Percentiles rank a stretch among this genome's conserved stretches.
These are phyloP conservation scores for Pythium angustatum DNA, from an alignment of 352 stramenopile genomes.

Conservation along the genomic window DNA sequence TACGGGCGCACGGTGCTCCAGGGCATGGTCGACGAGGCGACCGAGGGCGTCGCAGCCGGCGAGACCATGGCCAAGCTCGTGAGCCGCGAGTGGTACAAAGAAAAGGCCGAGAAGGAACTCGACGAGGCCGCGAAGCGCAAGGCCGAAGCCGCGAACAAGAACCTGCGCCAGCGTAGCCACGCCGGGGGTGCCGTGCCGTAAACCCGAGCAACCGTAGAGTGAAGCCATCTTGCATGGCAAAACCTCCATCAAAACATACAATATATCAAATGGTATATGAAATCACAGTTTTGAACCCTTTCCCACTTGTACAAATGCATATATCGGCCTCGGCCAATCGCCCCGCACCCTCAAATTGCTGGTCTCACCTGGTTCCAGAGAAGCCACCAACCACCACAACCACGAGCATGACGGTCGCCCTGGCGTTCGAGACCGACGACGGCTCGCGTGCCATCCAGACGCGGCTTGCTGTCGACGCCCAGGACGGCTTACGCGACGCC, in stretches of 20 bases:
- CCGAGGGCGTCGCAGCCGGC: constrained; percentile 52
- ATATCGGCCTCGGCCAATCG: constrained; percentile 8
- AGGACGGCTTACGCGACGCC: constrained; percentile 48
- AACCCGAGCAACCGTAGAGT: background rate
- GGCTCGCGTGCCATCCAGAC: constrained; percentile 73
- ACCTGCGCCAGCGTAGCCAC: constrained; percentile 51
- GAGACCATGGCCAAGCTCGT: constrained; percentile 82
- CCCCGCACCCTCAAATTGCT: background rate
- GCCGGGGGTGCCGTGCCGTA: constrained; percentile 1
- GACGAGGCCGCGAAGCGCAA: constrained; percentile 22
- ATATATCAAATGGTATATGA: background rate
- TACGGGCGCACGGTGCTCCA: constrained; percentile 71
- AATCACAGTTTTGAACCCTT: background rate
- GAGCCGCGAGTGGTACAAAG: constrained; percentile 64
- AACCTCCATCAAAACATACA: background rate
- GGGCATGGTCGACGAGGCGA: constrained; percentile 67
- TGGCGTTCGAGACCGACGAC: constrained; percentile 84
- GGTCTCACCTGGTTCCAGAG: background rate
- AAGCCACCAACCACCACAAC: background rate
- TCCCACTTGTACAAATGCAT: background rate
- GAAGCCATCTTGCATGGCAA: background rate
- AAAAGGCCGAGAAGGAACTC: constrained; percentile 46
- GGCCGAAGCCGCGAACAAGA: constrained; percentile 26
- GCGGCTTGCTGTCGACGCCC: constrained; percentile 56
- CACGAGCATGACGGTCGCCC: constrained; percentile 59